Conservation (phyloP, 768 basidiomycete species). For the Tulasnella sp. region DNA sequence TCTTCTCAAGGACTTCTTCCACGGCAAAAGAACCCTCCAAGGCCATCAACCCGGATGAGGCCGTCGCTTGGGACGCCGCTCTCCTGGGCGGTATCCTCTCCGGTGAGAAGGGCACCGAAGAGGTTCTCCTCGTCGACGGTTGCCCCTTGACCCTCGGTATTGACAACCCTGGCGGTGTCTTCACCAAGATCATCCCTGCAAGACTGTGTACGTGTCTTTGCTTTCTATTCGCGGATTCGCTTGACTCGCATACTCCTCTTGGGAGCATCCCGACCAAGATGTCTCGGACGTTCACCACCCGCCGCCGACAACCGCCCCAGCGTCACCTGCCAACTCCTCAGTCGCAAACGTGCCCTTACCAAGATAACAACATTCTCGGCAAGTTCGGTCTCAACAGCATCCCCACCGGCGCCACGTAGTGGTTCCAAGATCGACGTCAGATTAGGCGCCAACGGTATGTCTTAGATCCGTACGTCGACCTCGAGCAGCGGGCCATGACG, state of each 20-base stretch:
- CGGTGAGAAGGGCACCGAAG: slow-evolving; percentile 84
- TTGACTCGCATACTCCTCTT: not conserved
- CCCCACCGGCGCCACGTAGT: slow-evolving; percentile 88
- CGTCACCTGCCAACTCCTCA: slow-evolving; percentile 48
- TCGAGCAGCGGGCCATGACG: too few relatives aligned
- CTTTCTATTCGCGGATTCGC: not conserved
- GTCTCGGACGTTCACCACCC: too few relatives aligned
- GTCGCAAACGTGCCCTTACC: slow-evolving; percentile 68
- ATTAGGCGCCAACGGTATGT: slow-evolving; percentile 92
- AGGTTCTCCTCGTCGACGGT: slow-evolving; percentile 69
- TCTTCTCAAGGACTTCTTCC: slow-evolving; percentile 96
- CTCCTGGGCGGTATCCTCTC: slow-evolving; percentile 98
- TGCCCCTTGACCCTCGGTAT: slow-evolving; percentile 71
- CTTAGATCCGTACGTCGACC: too few relatives aligned
- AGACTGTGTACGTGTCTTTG: slow-evolving; percentile 58
- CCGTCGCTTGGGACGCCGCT: slow-evolving; percentile 64
- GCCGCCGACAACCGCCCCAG: slow-evolving; percentile 90
- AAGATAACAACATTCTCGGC: slow-evolving; percentile 98
- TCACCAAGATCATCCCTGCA: slow-evolving; percentile 95
- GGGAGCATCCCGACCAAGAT: too few relatives aligned
- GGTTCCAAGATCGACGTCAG: slow-evolving; percentile 96
- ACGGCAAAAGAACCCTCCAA: slow-evolving; percentile 94
- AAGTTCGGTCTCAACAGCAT: slow-evolving; percentile 92
- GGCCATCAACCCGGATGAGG: too few relatives aligned
- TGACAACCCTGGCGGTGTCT: slow-evolving; percentile 93